Percentiles rank a stretch among this genome's conserved stretches.
phyloP scores from a whole-genome alignment of 331 rosid genomes.

The Pyrus hybrid region DNA sequence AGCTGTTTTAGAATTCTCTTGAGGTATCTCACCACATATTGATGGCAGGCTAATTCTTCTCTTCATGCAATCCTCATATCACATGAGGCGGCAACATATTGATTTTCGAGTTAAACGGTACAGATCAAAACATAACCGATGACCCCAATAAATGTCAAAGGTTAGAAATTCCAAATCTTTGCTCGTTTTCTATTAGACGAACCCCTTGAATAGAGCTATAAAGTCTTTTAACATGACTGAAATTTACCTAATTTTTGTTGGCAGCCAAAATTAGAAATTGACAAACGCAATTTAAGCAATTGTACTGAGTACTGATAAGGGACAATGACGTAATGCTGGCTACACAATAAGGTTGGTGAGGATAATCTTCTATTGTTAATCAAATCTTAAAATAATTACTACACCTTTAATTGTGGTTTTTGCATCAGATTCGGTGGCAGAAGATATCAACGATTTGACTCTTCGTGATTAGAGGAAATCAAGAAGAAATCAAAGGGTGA shows the following conservation, averaged over 20 bases:
- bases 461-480: background rate
- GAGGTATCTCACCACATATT: background rate
- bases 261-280: background rate
- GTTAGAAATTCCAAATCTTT: no score
- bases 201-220: background rate
- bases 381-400: background rate
- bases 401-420: background rate
- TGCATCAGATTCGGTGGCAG: background rate
- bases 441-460: background rate
- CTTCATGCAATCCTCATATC: rapidly evolving
- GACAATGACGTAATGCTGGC: background rate
- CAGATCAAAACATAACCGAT: no score
- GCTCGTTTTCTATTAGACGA: background rate
- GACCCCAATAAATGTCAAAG: no score
- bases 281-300: background rate
- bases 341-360: background rate
- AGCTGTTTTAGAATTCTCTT: no score
- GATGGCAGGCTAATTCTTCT: no score
- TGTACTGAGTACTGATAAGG: background rate
- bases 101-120: no score
- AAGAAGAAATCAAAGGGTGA: background rate
- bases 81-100: background rate
- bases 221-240: background rate
- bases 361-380: background rate
- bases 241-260: background rate